Conservation (phyloP, 2,329 filamentous ascomycete species). For the Aureobasidium zeae region DNA sequence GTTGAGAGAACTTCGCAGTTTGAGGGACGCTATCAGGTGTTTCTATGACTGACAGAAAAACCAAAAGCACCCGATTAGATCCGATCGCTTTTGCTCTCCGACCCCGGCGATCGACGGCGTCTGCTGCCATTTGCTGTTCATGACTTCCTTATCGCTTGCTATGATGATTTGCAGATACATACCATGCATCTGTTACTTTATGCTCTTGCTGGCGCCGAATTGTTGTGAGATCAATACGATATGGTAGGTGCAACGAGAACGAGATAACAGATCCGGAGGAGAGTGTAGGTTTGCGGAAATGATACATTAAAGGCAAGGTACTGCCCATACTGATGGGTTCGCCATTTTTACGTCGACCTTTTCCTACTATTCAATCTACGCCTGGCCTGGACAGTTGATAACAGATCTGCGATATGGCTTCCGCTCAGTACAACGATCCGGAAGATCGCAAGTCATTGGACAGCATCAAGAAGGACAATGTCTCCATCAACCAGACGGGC, state of each 20-base stretch:
- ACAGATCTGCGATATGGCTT: background rate
- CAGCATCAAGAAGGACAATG: constrained; percentile 6
- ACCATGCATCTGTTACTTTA: no score
- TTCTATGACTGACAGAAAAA: background rate
- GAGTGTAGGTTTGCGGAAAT: background rate
- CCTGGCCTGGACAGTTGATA: no score
- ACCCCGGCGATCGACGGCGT: constrained; percentile 1
- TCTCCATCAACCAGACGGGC: constrained; percentile 12
- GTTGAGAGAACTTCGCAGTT: background rate
- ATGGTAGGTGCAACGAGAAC: constrained; percentile 1
- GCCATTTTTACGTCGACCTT: background rate
- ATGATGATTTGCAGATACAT: background rate
- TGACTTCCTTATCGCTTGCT: background rate
- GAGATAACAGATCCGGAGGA: constrained; percentile 1
- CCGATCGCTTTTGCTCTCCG: background rate
- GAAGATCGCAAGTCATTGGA: background rate
- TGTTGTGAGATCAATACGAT: background rate
- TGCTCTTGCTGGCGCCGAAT: background rate
- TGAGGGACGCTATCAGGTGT: constrained; percentile 13
- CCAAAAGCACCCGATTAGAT: no score
- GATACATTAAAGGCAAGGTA: background rate
- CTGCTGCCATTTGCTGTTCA: constrained; percentile 8
- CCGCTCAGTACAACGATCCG: background rate
- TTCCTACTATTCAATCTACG: no score
- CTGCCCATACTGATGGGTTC: background rate